phyloP scores from a whole-genome alignment of 768 basidiomycete genomes.

The Sarcodon aspratus region DNA sequence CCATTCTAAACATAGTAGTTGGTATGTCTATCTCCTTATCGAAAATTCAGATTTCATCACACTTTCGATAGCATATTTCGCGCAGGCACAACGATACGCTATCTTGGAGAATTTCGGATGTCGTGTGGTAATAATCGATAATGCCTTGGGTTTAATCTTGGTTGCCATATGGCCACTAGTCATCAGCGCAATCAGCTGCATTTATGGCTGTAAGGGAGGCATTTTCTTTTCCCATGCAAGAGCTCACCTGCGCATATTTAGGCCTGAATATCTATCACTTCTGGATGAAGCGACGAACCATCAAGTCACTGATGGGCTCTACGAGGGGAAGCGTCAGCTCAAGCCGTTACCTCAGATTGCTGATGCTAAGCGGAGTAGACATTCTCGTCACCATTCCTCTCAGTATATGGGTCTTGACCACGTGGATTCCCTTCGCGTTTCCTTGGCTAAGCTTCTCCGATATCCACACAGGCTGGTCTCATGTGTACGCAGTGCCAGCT shows the following conservation, averaged over 20 bases:
- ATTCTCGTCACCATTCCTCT: constrained; percentile 19
- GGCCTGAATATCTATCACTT: constrained; percentile 16
- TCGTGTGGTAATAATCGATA: constrained; percentile 27
- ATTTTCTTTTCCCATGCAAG: neutral
- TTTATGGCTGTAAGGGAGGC: constrained; percentile 19
- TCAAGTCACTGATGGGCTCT: constrained; percentile 21
- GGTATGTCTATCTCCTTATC: constrained; percentile 12
- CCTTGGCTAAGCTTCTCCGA: constrained; percentile 38
- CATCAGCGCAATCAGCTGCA: constrained; percentile 13
- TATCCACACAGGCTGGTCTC: constrained; percentile 38
- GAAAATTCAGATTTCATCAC: neutral
- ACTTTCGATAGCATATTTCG: constrained; percentile 32
- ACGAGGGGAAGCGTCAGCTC: constrained; percentile 24
- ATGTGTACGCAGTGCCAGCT: constrained; percentile 24
- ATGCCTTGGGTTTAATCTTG: constrained; percentile 20
- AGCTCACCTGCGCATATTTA: neutral
- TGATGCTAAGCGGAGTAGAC: constrained; percentile 20
- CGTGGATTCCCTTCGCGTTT: constrained; percentile 8
- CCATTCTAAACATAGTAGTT: constrained; percentile 18
- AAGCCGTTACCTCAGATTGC: constrained; percentile 32
- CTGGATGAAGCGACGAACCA: constrained; percentile 12
- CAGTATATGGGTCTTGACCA: constrained; percentile 17
- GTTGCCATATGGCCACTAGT: constrained; percentile 16
- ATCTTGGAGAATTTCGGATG: constrained; percentile 52
- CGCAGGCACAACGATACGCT: constrained; percentile 54